Evolutionary conservation across 441 rosid genomes (phyloP).

Genomic region (Arabidopsis hybrid): DNA sequence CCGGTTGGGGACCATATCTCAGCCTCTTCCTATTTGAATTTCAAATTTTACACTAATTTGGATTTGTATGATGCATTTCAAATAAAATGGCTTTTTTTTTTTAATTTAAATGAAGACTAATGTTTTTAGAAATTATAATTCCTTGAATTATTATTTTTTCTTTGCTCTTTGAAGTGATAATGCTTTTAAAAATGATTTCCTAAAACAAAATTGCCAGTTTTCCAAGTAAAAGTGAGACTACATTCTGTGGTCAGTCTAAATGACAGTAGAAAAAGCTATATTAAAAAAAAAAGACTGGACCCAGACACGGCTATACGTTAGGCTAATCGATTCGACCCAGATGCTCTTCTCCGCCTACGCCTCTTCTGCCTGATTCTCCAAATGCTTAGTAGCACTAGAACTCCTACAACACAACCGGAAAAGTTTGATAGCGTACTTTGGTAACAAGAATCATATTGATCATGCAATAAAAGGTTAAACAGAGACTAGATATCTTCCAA

Average conservation of each 20-base stretch:
- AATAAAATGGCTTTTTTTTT: not conserved
- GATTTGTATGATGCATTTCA: not conserved
- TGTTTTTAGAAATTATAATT: not conserved
- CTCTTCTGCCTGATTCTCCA: slow-evolving; percentile 84
- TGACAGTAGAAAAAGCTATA: not conserved
- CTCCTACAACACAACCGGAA: slow-evolving; percentile 50
- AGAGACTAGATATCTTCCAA: not conserved
- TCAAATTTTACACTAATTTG: slow-evolving; percentile 3
- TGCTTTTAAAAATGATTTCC: not conserved
- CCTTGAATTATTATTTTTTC: not conserved
- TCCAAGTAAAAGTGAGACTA: slow-evolving; percentile 23
- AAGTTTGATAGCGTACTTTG: not conserved
- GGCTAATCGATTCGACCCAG: slow-evolving; percentile 46
- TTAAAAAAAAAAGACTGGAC: not conserved
- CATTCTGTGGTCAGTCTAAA: slow-evolving; percentile 40
- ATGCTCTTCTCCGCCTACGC: slow-evolving; percentile 69
- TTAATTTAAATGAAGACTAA: no score
- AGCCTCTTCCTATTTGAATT: slow-evolving; percentile 36
- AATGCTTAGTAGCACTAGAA: slow-evolving; percentile 65
- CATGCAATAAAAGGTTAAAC: not conserved
- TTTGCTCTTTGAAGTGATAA: not conserved
- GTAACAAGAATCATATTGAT: slow-evolving; percentile 17
- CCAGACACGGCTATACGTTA: slow-evolving; percentile 31
- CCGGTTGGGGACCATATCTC: slow-evolving; percentile 23
- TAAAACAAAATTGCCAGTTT: slow-evolving; percentile 21